These are phyloP conservation scores for Kwoniella sp. DNA, from an alignment of 768 basidiomycete species.

Conservation along the genomic window DNA sequence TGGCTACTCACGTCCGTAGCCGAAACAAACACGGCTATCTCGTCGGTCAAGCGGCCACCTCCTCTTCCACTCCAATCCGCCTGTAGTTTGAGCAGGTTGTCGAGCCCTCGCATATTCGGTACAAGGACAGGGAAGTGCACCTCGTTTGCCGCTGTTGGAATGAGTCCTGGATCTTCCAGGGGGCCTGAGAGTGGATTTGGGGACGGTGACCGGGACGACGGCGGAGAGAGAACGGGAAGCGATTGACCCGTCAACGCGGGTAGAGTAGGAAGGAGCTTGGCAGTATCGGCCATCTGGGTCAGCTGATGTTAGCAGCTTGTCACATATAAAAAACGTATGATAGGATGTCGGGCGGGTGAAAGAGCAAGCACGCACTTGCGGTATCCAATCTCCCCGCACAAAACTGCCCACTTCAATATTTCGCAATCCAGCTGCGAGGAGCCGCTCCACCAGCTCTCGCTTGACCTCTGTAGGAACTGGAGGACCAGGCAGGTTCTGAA, in stretches of 20 bases:
- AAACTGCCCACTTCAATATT: conserved; percentile 83
- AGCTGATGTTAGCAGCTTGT: neutral
- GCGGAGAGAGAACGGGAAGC: conserved; percentile 16
- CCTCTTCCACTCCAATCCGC: conserved; percentile 48
- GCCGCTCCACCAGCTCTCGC: conserved; percentile 70
- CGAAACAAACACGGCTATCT: conserved; percentile 83
- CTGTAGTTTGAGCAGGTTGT: conserved; percentile 63
- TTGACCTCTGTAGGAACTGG: conserved; percentile 69
- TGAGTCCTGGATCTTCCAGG: neutral
- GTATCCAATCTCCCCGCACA: conserved; percentile 89
- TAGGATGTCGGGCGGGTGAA: neutral
- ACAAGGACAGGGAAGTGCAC: conserved; percentile 73
- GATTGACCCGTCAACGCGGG: conserved; percentile 12
- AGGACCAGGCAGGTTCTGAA: conserved; percentile 75
- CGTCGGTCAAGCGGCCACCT: conserved; percentile 61
- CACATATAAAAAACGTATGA: no score
- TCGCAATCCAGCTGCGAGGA: conserved; percentile 63
- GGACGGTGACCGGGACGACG: conserved; percentile 52
- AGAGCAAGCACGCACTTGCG: conserved; percentile 59
- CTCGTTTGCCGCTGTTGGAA: conserved; percentile 29
- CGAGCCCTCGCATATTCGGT: conserved; percentile 73
- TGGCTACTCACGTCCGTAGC: conserved; percentile 61
- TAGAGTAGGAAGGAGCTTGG: conserved; percentile 59
- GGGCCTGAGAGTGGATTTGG: neutral
- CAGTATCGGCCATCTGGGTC: conserved; percentile 79